These are phyloP conservation scores for Calonectria naviculata DNA, from an alignment of 2,329 filamentous ascomycete species.

Conservation along the genomic window DNA sequence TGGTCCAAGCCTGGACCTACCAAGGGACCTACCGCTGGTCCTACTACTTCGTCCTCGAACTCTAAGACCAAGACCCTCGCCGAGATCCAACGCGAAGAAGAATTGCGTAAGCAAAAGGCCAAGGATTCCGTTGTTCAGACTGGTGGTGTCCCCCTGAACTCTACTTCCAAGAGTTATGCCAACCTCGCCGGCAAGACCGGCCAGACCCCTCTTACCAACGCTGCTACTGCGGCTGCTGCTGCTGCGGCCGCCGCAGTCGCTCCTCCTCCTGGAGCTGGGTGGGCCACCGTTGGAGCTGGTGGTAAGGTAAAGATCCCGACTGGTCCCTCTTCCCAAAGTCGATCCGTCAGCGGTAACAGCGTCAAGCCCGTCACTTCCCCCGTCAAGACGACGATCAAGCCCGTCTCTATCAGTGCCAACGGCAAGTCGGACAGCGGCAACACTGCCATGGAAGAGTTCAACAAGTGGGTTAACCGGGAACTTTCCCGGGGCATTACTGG, in stretches of 20 bases:
- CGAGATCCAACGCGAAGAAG: conserved; percentile 97
- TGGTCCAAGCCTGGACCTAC: conserved; percentile 73
- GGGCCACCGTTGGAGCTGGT: conserved; percentile 95
- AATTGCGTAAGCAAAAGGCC: conserved; percentile 79
- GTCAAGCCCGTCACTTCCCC: conserved; percentile 57
- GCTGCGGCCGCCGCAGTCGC: not conserved
- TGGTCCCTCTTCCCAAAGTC: conserved; percentile 62
- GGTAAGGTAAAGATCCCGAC: conserved; percentile 88
- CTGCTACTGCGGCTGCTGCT: conserved; percentile 52
- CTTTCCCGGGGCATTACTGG: conserved; percentile 77
- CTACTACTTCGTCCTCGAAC: conserved; percentile 34
- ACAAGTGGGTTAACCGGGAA: conserved; percentile 89
- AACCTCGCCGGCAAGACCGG: conserved; percentile 87
- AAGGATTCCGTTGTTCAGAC: conserved; percentile 62
- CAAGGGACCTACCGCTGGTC: conserved; percentile 49
- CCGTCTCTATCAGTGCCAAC: conserved; percentile 56
- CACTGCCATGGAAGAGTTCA: conserved; percentile 87
- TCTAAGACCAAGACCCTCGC: conserved; percentile 87
- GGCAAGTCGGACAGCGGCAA: conserved; percentile 51
- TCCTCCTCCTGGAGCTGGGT: conserved; percentile 65
- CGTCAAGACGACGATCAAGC: conserved; percentile 63
- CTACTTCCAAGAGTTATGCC: conserved; percentile 90
- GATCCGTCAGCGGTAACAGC: conserved; percentile 55
- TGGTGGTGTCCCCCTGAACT: conserved; percentile 56
- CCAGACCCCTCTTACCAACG: conserved; percentile 49